A percentile compares a stretch with the other conserved stretches of the same genome.
Evolutionary conservation across 805 yeast species (phyloP).

Genomic region (Scheffersomyces amazonensis): DNA sequence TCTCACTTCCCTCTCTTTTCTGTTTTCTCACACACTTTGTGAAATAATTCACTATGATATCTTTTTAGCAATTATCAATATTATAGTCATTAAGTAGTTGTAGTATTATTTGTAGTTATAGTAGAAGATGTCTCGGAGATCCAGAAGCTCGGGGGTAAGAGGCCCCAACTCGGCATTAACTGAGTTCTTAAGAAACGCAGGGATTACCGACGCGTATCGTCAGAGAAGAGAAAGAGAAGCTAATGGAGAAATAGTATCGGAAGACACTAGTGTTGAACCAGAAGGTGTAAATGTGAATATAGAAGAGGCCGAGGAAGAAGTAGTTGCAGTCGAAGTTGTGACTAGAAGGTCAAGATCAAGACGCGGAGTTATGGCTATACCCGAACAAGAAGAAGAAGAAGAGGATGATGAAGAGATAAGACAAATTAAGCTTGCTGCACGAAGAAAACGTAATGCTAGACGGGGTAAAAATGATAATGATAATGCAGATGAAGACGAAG

Average conservation of each 20-base stretch:
- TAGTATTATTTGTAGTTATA: no score
- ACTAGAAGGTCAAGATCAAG: conserved; percentile 6
- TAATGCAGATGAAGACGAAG: conserved; percentile 31
- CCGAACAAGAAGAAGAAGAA: conserved; percentile 13
- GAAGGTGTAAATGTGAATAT: conserved; percentile 4
- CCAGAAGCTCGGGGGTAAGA: conserved; percentile 23
- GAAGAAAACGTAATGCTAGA: conserved; percentile 34
- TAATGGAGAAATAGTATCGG: conserved; percentile 13
- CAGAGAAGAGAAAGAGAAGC: conserved; percentile 19
- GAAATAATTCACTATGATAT: no score
- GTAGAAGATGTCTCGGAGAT: conserved; percentile 13
- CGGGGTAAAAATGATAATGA: conserved; percentile 30
- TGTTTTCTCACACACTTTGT: no score
- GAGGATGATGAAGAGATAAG: conserved; percentile 22
- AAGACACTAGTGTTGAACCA: conserved; percentile 10
- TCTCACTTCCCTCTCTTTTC: no score
- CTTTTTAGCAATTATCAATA: no score
- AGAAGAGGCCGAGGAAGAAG: neutral
- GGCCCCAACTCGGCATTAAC: conserved; percentile 89
- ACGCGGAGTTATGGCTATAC: neutral
- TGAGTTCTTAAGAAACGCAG: conserved; percentile 83
- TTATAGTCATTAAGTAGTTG: no score
- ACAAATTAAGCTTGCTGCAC: conserved; percentile 32
- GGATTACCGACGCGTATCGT: conserved; percentile 81
- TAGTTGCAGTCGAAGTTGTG: neutral